Evolutionary conservation across 1,284 basidiomycete genomes (phyloP).

Genomic region (Ganoderma sinense): DNA sequence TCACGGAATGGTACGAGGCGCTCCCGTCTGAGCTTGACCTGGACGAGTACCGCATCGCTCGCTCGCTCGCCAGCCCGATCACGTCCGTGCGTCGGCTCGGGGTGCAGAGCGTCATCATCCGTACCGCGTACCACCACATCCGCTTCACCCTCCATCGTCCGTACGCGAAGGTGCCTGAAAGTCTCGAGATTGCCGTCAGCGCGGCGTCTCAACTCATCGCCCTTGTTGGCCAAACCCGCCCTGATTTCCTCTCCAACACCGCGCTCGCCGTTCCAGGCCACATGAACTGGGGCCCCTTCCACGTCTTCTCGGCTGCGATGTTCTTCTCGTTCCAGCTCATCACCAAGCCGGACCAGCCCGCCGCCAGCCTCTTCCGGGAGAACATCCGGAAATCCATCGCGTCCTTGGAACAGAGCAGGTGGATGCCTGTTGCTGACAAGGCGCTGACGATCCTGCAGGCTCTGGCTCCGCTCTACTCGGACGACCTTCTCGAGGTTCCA

Average conservation of each 20-base stretch:
- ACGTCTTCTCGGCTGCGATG: conserved; percentile 85
- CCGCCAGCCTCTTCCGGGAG: conserved; percentile 72
- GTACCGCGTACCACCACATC: conserved; percentile 78
- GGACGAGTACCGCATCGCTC: conserved; percentile 75
- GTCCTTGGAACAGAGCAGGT: conserved; percentile 68
- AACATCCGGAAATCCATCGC: conserved; percentile 74
- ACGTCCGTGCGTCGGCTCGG: conserved; percentile 65
- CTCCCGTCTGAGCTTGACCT: conserved; percentile 76
- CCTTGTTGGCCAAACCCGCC: conserved; percentile 64
- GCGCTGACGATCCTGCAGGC: conserved; percentile 71
- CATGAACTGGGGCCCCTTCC: conserved; percentile 83
- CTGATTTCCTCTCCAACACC: conserved; percentile 73
- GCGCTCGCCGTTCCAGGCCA: conserved; percentile 78
- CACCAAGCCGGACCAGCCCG: conserved; percentile 77
- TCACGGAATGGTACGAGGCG: conserved; percentile 75
- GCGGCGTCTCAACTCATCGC: conserved; percentile 80
- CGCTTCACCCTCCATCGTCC: conserved; percentile 84
- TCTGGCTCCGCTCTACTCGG: conserved; percentile 73
- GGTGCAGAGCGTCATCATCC: conserved; percentile 80
- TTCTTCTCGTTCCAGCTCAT: conserved; percentile 87
- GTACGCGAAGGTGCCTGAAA: conserved; percentile 68
- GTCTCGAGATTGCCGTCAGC: conserved; percentile 73
- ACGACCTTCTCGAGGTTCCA: conserved; percentile 53
- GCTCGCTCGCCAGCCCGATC: conserved; percentile 67
- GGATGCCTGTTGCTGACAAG: conserved; percentile 73